phyloP scores from a whole-genome alignment of 305 asterid species.

The Solanum hybrid region DNA sequence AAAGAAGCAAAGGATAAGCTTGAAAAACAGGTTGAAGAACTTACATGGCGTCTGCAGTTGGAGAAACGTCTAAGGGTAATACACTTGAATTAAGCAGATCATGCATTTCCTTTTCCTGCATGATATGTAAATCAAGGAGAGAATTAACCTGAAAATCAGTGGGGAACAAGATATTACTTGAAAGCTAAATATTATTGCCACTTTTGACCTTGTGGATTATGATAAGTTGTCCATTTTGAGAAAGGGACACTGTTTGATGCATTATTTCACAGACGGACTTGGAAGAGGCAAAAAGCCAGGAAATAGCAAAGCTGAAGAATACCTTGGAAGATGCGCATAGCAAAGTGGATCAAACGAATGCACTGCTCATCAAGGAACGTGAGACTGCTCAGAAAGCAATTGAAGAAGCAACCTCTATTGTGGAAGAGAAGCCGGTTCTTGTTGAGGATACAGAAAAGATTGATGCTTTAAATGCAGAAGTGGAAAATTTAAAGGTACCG shows the following conservation, averaged over 20 bases:
- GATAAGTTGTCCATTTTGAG: neutral
- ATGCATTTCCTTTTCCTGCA: neutral
- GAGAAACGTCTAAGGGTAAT: constrained; percentile 85
- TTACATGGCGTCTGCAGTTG: constrained; percentile 76
- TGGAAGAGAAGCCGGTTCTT: constrained; percentile 43
- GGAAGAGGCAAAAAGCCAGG: constrained; percentile 76
- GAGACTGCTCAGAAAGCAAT: constrained; percentile 19
- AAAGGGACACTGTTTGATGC: neutral
- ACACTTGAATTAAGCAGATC: constrained; percentile 5
- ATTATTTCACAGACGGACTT: constrained; percentile 49
- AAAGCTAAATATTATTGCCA: neutral
- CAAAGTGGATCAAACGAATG: constrained; percentile 14
- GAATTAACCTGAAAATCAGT: neutral
- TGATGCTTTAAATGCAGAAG: constrained; percentile 61
- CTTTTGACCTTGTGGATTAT: neutral
- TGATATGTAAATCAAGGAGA: neutral
- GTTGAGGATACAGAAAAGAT: constrained; percentile 77
- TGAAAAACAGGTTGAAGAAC: constrained; percentile 90
- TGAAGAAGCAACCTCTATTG: constrained; percentile 13
- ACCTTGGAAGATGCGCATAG: constrained; percentile 3
- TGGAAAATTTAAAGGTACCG: constrained; percentile 63
- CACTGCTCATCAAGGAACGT: constrained; percentile 12
- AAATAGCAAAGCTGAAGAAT: constrained; percentile 25
- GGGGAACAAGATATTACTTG: neutral
- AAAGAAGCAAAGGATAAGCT: constrained; percentile 93